Conservation (phyloP, 176 grass and related monocot species). For the Oryza glumipatula region DNA sequence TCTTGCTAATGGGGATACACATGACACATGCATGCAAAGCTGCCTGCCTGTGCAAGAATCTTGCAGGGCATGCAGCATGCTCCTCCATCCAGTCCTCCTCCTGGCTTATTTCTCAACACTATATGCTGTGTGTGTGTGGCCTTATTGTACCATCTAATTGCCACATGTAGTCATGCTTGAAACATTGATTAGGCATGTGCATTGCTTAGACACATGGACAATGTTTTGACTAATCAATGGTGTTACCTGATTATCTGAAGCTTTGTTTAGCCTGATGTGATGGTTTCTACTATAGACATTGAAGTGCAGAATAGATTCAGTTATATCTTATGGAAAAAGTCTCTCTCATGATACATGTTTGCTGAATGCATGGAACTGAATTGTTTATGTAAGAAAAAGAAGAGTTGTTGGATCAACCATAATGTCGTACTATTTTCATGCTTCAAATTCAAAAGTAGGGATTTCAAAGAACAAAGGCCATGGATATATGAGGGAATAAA, state of each 20-base stretch:
- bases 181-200: neutral
- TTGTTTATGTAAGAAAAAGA: neutral
- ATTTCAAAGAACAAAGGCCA: neutral
- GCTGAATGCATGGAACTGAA: neutral
- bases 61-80: neutral
- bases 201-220: neutral
- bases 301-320: neutral
- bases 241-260: neutral
- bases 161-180: neutral
- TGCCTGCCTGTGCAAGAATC: slow-evolving; percentile 22
- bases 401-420: neutral
- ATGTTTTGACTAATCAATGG: neutral
- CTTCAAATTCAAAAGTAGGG: neutral
- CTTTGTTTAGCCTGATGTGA: neutral
- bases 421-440: neutral
- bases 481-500: neutral
- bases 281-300: neutral
- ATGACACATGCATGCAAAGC: slow-evolving; percentile 47
- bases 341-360: neutral
- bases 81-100: neutral
- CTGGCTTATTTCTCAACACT: neutral
- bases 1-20: slow-evolving; percentile 37
- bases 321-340: neutral
- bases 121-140: neutral
- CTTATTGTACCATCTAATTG: neutral